Base-by-base conservation (phyloP, 768 basidiomycete species). In the Gyrodon lividus region DNA sequence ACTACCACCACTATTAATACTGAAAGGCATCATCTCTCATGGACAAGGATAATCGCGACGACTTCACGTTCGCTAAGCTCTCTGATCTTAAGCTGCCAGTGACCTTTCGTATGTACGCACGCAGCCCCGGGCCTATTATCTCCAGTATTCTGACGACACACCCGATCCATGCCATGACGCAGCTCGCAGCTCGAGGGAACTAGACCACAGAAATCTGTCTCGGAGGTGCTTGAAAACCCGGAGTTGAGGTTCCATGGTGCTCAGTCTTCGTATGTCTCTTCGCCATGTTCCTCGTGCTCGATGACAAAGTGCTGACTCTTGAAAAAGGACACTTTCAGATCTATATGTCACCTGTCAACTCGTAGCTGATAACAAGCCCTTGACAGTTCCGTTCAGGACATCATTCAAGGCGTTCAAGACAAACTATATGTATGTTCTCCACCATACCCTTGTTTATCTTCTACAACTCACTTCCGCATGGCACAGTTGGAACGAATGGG, bases 341-440 rank as follows among this genome's bases (percentile, higher is more conserved):
- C 81, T 98, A 51, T 96, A 92, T 70, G 88, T 98, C 47, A 92
- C 90, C 10, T 88, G 92, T 65, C 91, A 96, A 65, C 83, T 99
- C 14, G 78, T 91, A 54, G 89, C 92, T 10, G 92, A 97, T 66
- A 96, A 96, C 68, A 92, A 94, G 63, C 92, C 91, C 0, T 74
- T 96, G 38, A 94, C 94, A 0, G 89, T 96, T 28, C 89, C 93
- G 0, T 92, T 90, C 67, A 84, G 91, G 34, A 98, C 96, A 1
- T 83, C 89, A 1, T 93, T 91, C 79, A 96, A 95, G 70, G 81
- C 91, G 2, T 97, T 97, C 77, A 92, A 89, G 72, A 83, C 80
- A 51, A 80, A 73, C 35, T 89, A 92, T 62, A 84, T 76, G 91
- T 92, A 55, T 53, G 84, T 62, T 13, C 45, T 35, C 20, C 34